Base-by-base conservation (phyloP, 805 yeast genomes). In the Nadsonia fulvescens region DNA sequence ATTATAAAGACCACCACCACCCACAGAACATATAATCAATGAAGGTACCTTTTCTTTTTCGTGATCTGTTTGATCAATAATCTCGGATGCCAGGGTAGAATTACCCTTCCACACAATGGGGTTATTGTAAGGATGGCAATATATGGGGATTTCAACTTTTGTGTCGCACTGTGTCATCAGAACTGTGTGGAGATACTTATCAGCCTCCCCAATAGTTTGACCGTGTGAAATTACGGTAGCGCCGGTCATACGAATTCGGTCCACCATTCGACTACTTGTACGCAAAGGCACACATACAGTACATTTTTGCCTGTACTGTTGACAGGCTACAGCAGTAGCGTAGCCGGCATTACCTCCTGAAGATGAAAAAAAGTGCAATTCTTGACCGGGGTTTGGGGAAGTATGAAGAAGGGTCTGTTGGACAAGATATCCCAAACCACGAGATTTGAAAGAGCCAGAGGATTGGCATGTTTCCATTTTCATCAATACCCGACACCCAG, bases 321-420 rank as follows among this genome's bases (percentile, higher is more conserved):
- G 66, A 3, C 94, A 92, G 10, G 92, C 76, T 45, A 53, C 78
- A 0, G 95, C 95, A 10, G 82, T 93, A 34, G 96, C 96, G 41
- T 82, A 86, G 2, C 96, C 96, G 35, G 91, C 96, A 48, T 86
- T 86, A 19, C 96, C 96, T 4, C 94, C 96, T 11, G 93, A 79
- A 40, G 92, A 81, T 1, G 93, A 91, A 49, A 78, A 75, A 36
- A 82, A 40, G 25, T 43, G 44, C 5, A 35, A 35, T 13, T 22
- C 22, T 8, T 20, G 28, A 9, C 25, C 21, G 3, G 37, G 34
- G 12, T 23, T 14, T 4, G 29, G 31, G 25, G 20, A 24, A 10
- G 18, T 20, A 17, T 83, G 43, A 81, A 86, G 22, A 12, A 61
- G 24, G 23, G 22, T 24, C 48, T 56, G 25, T 50, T 41, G 23